Base-by-base conservation (phyloP, 345 rosid genomes). In the Rhizophora apiculata region DNA sequence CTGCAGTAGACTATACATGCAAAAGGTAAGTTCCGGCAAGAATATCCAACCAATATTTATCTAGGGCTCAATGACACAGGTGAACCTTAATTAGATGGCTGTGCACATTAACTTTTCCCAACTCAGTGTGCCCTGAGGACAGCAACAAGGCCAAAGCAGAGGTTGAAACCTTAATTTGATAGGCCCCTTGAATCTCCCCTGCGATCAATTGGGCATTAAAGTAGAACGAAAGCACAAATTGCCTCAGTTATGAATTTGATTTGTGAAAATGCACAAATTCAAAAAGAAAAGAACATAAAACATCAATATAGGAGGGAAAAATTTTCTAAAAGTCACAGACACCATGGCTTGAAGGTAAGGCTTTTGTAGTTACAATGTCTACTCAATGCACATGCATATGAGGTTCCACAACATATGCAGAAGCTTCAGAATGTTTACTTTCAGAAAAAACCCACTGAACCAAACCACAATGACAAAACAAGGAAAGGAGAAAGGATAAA, bases 121-220 rank as follows among this genome's bases (percentile, higher is more conserved):
- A 67, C 77, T 85, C 92, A 76, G 87, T 56, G 80, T 89, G 94
- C 73, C 82, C 85, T n/a, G 95, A 76, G 63, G 97, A 89, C 18
- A 91, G 82, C 74, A 91, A 64, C 69, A 91, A 73, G 39, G 90
- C 92, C 84, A 94, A 83, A 79, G 96, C 98, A 74, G 80, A 85
- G 55, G 93, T 84, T 34, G 96, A 87, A 73, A 93, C 91, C 81
- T 88, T 93, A 65, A 93, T 93, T 79, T 87, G 93, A 79, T 93
- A 90, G 32, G 88, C 85, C 39, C 94, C 94, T 72, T 85, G 93
- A 82, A 93, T 87, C 84, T 91, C 97, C 57, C 88, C 97, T 93
- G 87, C 60, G 68, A 15, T 74, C 69, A 56, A 54, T 70, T 55
- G 69, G 62, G 57, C 63, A 32, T 20, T 37, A 3, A 43, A 20